A percentile compares a stretch with the other conserved stretches of the same genome.
Evolutionary conservation across 2,329 filamentous ascomycete species (phyloP).

Genomic region (Sarocladium kiliense): DNA sequence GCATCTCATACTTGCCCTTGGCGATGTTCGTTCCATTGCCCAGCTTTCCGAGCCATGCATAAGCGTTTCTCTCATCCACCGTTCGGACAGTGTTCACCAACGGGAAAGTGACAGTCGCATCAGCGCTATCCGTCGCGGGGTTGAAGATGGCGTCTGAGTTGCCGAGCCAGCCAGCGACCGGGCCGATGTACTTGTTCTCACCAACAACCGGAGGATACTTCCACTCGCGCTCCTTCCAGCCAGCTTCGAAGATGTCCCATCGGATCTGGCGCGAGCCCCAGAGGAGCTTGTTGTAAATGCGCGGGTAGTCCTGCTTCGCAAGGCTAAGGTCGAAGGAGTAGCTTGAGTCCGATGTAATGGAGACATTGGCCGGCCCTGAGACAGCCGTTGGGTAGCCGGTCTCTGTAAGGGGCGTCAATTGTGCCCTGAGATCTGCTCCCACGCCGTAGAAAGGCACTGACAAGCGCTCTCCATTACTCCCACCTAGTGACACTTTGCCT

Average conservation of each 20-base stretch:
- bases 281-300: constrained; percentile 15
- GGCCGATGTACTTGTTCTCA: constrained; percentile 9
- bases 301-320: constrained; percentile 15
- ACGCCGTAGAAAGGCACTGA: constrained; percentile 25
- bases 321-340: constrained; percentile 15
- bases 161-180: constrained; percentile 16
- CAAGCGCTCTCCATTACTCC: constrained; percentile 24
- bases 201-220: constrained; percentile 23
- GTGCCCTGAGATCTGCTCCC: constrained; percentile 11
- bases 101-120: constrained; percentile 8
- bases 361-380: constrained; percentile 5
- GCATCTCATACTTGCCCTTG: constrained; percentile 13
- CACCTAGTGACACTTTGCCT: constrained; percentile 26
- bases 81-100: constrained; percentile 11
- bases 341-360: neutral
- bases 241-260: constrained; percentile 19
- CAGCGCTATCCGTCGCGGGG: constrained; percentile 12
- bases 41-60: constrained; percentile 4
- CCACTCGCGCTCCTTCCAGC: constrained; percentile 26
- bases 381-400: constrained; percentile 9
- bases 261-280: constrained; percentile 17
- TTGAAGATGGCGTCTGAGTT: constrained; percentile 14
- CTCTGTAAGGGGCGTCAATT: constrained; percentile 3
- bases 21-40: constrained; percentile 8
- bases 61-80: neutral